These are phyloP conservation scores for Sarcomyxa edulis DNA, from an alignment of 768 basidiomycete species.

Conservation along the genomic window DNA sequence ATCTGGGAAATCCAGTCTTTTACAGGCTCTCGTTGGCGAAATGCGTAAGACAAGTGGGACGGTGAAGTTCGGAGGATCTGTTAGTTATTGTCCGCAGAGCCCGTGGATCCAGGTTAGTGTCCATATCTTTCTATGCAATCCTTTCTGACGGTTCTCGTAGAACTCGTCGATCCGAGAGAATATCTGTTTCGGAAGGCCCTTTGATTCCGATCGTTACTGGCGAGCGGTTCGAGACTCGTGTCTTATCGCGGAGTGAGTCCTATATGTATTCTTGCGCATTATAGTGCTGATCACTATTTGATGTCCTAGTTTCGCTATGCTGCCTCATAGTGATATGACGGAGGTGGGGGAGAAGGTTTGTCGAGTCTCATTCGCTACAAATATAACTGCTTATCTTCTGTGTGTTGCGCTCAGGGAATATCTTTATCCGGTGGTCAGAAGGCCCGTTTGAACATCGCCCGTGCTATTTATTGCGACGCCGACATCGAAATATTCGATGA, in stretches of 20 bases:
- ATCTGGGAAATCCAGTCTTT: slow-evolving; percentile 60
- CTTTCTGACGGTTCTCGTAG: slow-evolving; percentile 21
- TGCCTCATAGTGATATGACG: slow-evolving; percentile 74
- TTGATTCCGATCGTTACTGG: slow-evolving; percentile 81
- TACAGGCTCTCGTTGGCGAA: slow-evolving; percentile 77
- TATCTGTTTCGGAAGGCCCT: slow-evolving; percentile 81
- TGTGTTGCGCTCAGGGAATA: slow-evolving; percentile 81
- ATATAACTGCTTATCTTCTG: slow-evolving; percentile 1
- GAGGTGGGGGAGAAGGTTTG: slow-evolving; percentile 85
- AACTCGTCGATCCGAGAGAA: slow-evolving; percentile 87
- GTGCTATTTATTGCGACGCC: slow-evolving; percentile 81
- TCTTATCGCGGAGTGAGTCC: slow-evolving; percentile 76
- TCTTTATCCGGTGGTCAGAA: slow-evolving; percentile 79
- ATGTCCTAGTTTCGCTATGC: slow-evolving; percentile 69
- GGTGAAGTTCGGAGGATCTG: slow-evolving; percentile 67
- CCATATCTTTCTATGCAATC: slow-evolving; percentile 1
- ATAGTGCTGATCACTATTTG: too few relatives aligned
- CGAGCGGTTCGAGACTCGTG: slow-evolving; percentile 73
- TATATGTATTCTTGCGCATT: slow-evolving; percentile 53
- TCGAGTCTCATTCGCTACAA: not conserved
- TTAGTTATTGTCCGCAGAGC: slow-evolving; percentile 81
- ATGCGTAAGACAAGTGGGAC: slow-evolving; percentile 69
- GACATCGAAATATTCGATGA: slow-evolving; percentile 88
- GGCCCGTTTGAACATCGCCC: slow-evolving; percentile 80
- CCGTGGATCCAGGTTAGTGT: slow-evolving; percentile 79